Base-by-base conservation (phyloP, 2,329 filamentous ascomycete species). In the Mycogone perniciosa region DNA sequence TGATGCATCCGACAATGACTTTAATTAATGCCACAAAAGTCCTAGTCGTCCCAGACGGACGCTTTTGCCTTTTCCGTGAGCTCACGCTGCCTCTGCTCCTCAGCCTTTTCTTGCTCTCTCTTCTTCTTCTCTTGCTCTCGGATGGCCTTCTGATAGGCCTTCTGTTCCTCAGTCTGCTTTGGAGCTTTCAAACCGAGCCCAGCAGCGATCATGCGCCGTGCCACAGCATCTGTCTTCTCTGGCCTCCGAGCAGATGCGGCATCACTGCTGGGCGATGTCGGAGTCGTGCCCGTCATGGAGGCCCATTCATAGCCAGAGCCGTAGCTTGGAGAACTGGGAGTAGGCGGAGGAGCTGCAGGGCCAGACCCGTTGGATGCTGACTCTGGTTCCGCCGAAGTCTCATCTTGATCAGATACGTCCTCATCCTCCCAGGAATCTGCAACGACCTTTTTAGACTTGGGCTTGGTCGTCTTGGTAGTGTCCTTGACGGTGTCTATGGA, bases 181-280 rank as follows among this genome's bases (percentile, higher is more conserved):
- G 89, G 89, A 33, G 85, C 82, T 62, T 84, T 82, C 49, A 96
- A 80, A 1, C 93, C 93, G 57, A 97, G 72, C 0, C 88, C 90
- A 4, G 87, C 88, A 1, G 89, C 90, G 65, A 99, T 97, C 80
- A 99, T 78, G 53, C 93, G 77, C 55, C 87, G 81, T 5, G 93
- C 93, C 37, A 95, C 89, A 1, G 90, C 89, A 54, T 95, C 95
- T 55, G 91, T 95, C 75, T 96, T 99, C 70, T 96, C 91, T 0
- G 90, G 92, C 37, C 88, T 73, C 50, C 60, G 58, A 3, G 53
- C 43, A 7, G 57, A 31, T 5, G 60, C 57, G 10, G 61, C 63
- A 31, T 61, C 57, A 5, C 44, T 44, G 34, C n/a, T 51, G 26
- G 13, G 35, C 34, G n/a, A 42, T 44, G n/a, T 27, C 10, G 44